Percentiles rank a stretch among this genome's conserved stretches.
These are phyloP conservation scores for Cercophora samala DNA, from an alignment of 495 filamentous ascomycete genomes.

Conservation along the genomic window DNA sequence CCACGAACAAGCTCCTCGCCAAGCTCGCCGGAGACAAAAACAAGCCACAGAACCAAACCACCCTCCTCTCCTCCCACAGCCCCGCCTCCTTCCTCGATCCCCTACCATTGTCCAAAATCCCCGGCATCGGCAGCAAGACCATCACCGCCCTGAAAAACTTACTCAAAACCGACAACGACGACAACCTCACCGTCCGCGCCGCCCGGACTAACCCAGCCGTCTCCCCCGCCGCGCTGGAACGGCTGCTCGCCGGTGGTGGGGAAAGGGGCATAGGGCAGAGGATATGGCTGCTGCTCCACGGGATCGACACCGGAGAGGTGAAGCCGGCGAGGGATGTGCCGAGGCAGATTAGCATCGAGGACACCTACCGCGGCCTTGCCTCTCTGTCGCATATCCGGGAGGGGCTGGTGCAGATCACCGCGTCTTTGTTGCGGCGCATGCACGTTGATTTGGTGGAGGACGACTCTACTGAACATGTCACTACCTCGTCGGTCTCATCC, in stretches of 20 bases:
- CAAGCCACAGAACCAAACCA: conserved; percentile 84
- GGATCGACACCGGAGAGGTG: conserved; percentile 64
- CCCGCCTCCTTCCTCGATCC: conserved; percentile 61
- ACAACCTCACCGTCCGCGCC: conserved; percentile 56
- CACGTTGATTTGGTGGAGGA: conserved; percentile 68
- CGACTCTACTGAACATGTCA: not conserved
- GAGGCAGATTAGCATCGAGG: conserved; percentile 90
- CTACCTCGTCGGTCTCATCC: not conserved
- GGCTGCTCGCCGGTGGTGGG: conserved; percentile 64
- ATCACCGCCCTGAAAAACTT: conserved; percentile 64
- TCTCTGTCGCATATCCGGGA: conserved; percentile 54
- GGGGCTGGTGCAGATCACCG: conserved; percentile 60
- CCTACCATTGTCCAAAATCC: conserved; percentile 76
- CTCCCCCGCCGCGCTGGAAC: conserved; percentile 57
- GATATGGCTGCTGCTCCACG: conserved; percentile 60
- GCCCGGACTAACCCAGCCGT: conserved; percentile 61
- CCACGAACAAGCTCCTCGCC: conserved; percentile 77
- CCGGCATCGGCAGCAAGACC: conserved; percentile 79
- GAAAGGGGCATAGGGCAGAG: conserved; percentile 65
- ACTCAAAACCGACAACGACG: conserved; percentile 46
- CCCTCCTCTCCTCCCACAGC: conserved; percentile 63
- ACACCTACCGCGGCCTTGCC: conserved; percentile 70
- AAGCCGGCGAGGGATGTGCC: conserved; percentile 68
- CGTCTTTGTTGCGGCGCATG: conserved; percentile 76
- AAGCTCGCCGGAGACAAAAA: conserved; percentile 82